These are phyloP conservation scores for Zymoseptoria brevis DNA, from an alignment of 2,329 filamentous ascomycete genomes.

Conservation along the genomic window DNA sequence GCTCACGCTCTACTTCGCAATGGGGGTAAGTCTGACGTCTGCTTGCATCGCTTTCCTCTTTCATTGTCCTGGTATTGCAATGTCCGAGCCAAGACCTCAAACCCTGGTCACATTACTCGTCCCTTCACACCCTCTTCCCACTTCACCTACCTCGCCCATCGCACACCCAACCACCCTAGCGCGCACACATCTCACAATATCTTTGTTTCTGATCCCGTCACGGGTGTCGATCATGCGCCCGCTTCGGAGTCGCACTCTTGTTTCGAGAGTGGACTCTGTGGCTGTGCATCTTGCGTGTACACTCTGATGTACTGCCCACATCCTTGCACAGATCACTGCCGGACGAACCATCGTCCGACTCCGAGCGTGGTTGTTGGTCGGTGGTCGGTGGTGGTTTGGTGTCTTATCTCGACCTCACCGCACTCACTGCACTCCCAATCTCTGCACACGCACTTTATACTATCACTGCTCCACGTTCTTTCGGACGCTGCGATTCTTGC, in stretches of 20 bases:
- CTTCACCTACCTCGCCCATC: conserved; percentile 10
- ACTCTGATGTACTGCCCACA: background rate
- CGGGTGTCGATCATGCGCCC: conserved; percentile 16
- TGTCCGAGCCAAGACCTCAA: background rate
- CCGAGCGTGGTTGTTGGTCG: background rate
- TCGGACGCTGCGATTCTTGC: conserved; percentile 4
- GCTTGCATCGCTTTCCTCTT: background rate
- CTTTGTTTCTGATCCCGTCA: conserved; percentile 13
- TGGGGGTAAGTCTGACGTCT: conserved; percentile 62
- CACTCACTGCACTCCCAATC: background rate
- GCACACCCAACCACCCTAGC: conserved; percentile 10
- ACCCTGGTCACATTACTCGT: background rate
- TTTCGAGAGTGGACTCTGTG: background rate
- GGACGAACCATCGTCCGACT: background rate
- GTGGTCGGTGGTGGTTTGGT: background rate
- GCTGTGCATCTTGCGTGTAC: background rate
- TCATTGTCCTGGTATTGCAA: too few species aligned
- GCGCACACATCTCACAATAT: conserved; percentile 14
- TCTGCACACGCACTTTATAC: conserved; percentile 1
- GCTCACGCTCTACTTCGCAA: conserved; percentile 82
- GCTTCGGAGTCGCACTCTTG: conserved; percentile 9
- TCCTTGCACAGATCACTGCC: background rate
- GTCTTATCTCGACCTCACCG: conserved; percentile 7
- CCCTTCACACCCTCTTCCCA: conserved; percentile 1
- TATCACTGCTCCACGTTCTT: background rate